Evolutionary conservation across 768 basidiomycete species (phyloP).

Genomic region (Termitomyces sp.): DNA sequence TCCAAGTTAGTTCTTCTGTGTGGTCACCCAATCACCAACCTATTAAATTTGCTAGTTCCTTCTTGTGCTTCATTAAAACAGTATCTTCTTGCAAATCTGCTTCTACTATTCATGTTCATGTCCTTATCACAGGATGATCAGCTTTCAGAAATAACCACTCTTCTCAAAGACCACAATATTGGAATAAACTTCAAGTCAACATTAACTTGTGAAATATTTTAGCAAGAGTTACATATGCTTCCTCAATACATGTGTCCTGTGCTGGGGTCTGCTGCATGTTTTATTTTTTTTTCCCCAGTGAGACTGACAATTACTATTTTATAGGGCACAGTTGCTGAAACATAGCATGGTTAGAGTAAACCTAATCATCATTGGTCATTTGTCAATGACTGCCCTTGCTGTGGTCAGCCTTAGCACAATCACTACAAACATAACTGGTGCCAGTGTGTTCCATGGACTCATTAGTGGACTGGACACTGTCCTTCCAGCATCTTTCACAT

Average conservation of each 20-base stretch:
- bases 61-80: neutral
- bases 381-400: neutral
- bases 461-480: neutral
- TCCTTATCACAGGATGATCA: neutral
- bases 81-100: neutral
- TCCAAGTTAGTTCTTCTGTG: too few species aligned
- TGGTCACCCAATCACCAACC: too few species aligned
- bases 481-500: neutral
- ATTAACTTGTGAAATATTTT: conserved; percentile 1
- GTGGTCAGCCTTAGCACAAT: neutral
- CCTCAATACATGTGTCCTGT: conserved; percentile 12
- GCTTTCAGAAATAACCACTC: neutral
- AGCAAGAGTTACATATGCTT: conserved; percentile 10
- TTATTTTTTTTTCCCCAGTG: neutral
- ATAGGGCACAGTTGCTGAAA: neutral
- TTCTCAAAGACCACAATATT: neutral
- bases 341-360: neutral
- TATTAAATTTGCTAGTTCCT: too few species aligned
- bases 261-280: conserved; percentile 4
- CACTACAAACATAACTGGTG: neutral
- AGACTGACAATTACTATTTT: neutral
- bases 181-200: neutral
- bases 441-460: neutral
- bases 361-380: neutral
- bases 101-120: neutral